These are phyloP conservation scores for Neurospora tetraspora DNA, from an alignment of 495 filamentous ascomycete species.

Conservation along the genomic window DNA sequence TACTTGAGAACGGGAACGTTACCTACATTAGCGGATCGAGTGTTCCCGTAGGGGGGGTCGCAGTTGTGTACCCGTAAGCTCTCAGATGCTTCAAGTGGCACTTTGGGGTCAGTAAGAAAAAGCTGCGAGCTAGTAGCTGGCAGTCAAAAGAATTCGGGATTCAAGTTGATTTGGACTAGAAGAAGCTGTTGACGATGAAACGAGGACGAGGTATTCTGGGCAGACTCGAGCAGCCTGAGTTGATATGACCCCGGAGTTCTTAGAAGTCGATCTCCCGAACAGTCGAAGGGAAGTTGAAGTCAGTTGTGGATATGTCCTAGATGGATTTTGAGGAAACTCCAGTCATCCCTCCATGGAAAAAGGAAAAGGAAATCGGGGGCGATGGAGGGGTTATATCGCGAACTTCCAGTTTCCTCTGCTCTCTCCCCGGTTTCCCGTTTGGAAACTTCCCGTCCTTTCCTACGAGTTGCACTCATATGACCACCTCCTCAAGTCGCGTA, in stretches of 20 bases:
- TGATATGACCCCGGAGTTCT: neutral
- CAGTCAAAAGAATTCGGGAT: neutral
- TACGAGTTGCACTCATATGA: neutral
- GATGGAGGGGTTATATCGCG: neutral
- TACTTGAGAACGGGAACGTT: neutral
- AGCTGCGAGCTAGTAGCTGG: neutral
- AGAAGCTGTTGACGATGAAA: neutral
- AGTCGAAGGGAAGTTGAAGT: neutral
- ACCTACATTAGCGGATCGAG: neutral
- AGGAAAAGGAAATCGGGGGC: neutral
- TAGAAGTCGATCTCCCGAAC: neutral
- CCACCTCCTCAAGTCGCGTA: neutral
- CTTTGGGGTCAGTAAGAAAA: neutral
- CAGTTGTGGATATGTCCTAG: neutral
- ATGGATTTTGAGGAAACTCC: neutral
- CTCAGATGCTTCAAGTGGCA: neutral
- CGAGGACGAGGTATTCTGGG: neutral
- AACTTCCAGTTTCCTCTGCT: neutral
- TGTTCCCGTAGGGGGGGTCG: neutral
- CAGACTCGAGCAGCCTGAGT: neutral
- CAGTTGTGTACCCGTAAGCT: neutral
- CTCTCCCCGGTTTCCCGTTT: neutral
- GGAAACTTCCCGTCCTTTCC: neutral
- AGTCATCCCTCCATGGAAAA: neutral
- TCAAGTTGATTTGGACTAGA: neutral